Conservation (phyloP, 805 yeast genomes). For the Kodamaea sagamina region DNA sequence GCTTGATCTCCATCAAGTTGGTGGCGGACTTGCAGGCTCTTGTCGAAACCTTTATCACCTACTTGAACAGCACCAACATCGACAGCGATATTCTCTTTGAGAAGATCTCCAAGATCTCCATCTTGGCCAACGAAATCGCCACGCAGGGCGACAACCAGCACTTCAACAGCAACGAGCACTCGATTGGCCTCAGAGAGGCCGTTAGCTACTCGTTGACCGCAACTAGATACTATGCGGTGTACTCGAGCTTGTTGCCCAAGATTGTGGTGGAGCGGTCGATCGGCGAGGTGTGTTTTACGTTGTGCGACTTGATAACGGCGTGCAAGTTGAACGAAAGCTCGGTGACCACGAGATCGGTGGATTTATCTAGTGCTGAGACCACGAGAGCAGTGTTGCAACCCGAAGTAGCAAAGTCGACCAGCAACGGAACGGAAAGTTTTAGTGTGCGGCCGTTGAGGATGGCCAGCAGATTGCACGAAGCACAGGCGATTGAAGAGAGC, state of each 20-base stretch:
- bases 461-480: slow-evolving; percentile 51
- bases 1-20: slow-evolving; percentile 48
- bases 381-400: slow-evolving; percentile 3
- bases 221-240: slow-evolving; percentile 69
- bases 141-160: slow-evolving; percentile 30
- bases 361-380: slow-evolving; percentile 3
- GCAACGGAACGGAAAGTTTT: slow-evolving; percentile 13
- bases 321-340: slow-evolving; percentile 43
- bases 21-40: slow-evolving; percentile 49
- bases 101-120: slow-evolving; percentile 50
- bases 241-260: slow-evolving; percentile 65
- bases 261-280: slow-evolving; percentile 73
- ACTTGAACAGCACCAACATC: slow-evolving; percentile 28
- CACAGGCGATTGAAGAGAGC: not conserved
- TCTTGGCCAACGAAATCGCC: slow-evolving; percentile 45
- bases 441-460: slow-evolving; percentile 72
- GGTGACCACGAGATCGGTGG: slow-evolving; percentile 12
- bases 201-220: slow-evolving; percentile 75
- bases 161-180: slow-evolving; percentile 37
- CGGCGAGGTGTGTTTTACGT: slow-evolving; percentile 66
- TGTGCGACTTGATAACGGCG: slow-evolving; percentile 60
- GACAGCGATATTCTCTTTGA: slow-evolving; percentile 50
- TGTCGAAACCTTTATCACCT: slow-evolving; percentile 46
- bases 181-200: slow-evolving; percentile 59
- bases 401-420: slow-evolving; percentile 6